Evolutionary conservation across 306 rosid species (phyloP).

Genomic region (Phaseolus lunatus): DNA sequence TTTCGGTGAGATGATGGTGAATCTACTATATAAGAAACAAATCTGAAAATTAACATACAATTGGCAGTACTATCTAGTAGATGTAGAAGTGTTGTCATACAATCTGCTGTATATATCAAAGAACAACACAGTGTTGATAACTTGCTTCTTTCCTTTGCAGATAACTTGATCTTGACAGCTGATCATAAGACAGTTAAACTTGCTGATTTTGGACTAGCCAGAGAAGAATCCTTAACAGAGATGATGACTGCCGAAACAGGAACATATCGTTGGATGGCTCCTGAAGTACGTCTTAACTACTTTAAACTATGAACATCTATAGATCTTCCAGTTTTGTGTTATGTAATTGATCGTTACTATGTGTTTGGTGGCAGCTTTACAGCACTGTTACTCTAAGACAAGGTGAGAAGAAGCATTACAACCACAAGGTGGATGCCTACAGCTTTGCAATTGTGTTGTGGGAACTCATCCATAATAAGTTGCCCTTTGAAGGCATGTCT

Average conservation of each 20-base stretch:
- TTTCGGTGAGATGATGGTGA: constrained; percentile 36
- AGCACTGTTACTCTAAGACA: constrained; percentile 96
- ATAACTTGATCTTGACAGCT: constrained; percentile 83
- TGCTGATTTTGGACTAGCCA: constrained; percentile 93
- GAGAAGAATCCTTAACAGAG: constrained; percentile 94
- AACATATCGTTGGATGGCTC: constrained; percentile 99
- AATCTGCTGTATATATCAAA: background rate
- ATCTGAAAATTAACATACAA: background rate
- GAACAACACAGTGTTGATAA: constrained; percentile 34
- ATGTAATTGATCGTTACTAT: constrained; percentile 37
- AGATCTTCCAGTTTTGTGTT: constrained; percentile 19
- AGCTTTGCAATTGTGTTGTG: constrained; percentile 97
- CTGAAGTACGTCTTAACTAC: constrained; percentile 65
- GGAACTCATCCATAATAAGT: constrained; percentile 91
- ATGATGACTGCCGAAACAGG: constrained; percentile 99
- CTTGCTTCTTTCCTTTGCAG: constrained; percentile 53
- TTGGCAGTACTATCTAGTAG: background rate
- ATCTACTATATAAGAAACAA: background rate
- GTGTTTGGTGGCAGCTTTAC: constrained; percentile 73
- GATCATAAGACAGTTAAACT: constrained; percentile 88
- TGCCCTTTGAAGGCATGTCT: constrained; percentile 99
- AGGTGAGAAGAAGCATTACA: constrained; percentile 97
- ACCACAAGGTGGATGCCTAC: constrained; percentile 92
- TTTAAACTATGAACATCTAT: constrained; percentile 25
- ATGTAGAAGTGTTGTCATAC: too few relatives aligned